phyloP scores from a whole-genome alignment of 2,329 filamentous ascomycete genomes.

The Stemphylium beticola region DNA sequence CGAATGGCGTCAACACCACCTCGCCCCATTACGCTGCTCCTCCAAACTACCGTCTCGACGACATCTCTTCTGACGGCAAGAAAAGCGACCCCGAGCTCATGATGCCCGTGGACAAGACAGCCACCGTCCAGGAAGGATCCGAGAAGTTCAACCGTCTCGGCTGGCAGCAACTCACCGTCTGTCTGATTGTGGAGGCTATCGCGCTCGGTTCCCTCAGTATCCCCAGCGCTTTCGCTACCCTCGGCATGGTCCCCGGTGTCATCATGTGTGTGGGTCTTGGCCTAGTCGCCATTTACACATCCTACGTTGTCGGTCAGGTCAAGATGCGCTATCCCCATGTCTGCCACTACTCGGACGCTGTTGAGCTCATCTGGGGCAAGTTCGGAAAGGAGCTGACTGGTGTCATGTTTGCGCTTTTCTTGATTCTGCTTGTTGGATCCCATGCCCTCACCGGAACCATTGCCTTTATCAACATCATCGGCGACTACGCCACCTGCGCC shows the following conservation, averaged over 20 bases:
- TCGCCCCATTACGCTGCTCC: slow-evolving; percentile 18
- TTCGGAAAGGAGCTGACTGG: slow-evolving; percentile 59
- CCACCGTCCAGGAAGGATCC: slow-evolving; percentile 45
- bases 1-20: slow-evolving; percentile 3
- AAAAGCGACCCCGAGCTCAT: slow-evolving; percentile 45
- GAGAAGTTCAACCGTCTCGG: slow-evolving; percentile 52
- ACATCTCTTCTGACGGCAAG: slow-evolving; percentile 35
- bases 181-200: slow-evolving; percentile 59
- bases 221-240: slow-evolving; percentile 53
- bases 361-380: slow-evolving; percentile 66
- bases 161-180: slow-evolving; percentile 59
- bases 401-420: slow-evolving; percentile 57
- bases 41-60: slow-evolving; percentile 31
- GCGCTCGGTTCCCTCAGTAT: slow-evolving; percentile 56
- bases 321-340: slow-evolving; percentile 65
- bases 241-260: slow-evolving; percentile 56
- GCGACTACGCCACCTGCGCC: slow-evolving; percentile 64
- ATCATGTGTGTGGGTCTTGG: slow-evolving; percentile 58
- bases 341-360: slow-evolving; percentile 72
- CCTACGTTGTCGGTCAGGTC: slow-evolving; percentile 67
- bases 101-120: slow-evolving; percentile 36
- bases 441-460: slow-evolving; percentile 75
- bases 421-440: slow-evolving; percentile 69
- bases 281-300: slow-evolving; percentile 66
- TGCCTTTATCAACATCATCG: slow-evolving; percentile 68